Evolutionary conservation across 345 rosid genomes (phyloP).

Genomic region (Fremontodendron californicum): DNA sequence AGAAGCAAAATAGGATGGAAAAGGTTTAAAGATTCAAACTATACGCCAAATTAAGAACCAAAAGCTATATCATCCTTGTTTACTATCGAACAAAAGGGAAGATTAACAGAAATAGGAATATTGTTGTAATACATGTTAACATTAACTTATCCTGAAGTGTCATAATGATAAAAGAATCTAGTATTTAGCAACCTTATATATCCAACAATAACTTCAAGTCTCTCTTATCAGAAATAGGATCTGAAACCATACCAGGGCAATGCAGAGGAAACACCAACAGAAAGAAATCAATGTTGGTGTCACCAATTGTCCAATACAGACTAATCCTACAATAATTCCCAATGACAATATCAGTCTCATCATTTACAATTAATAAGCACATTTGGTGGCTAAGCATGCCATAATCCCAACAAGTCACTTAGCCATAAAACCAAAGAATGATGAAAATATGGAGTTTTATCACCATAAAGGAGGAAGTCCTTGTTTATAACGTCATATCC

Average conservation of each 20-base stretch:
- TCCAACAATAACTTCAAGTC: slow-evolving; percentile 21
- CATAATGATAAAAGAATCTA: slow-evolving; percentile 9
- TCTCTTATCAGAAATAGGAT: slow-evolving; percentile 33
- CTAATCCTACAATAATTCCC: slow-evolving; percentile 55
- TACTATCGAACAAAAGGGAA: background rate
- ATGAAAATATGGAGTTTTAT: slow-evolving; percentile 1
- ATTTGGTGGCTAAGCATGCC: slow-evolving; percentile 19
- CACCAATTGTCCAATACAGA: slow-evolving; percentile 47
- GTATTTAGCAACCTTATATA: slow-evolving; percentile 9
- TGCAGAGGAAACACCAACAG: slow-evolving; percentile 59
- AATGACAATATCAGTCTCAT: slow-evolving; percentile 37
- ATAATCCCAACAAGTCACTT: slow-evolving; percentile 27
- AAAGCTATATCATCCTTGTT: background rate
- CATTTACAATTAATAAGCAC: slow-evolving; percentile 24
- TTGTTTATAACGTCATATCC: background rate
- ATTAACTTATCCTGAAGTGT: slow-evolving; percentile 8
- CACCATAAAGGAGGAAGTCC: background rate
- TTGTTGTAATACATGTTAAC: background rate
- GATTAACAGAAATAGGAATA: background rate
- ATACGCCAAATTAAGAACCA: background rate
- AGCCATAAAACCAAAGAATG: background rate
- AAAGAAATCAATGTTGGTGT: slow-evolving; percentile 50
- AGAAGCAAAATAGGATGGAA: background rate
- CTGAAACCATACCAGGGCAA: slow-evolving; percentile 59
- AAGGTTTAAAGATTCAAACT: background rate